Base-by-base conservation (phyloP, 306 rosid species). In the Fagus sylvatica region DNA sequence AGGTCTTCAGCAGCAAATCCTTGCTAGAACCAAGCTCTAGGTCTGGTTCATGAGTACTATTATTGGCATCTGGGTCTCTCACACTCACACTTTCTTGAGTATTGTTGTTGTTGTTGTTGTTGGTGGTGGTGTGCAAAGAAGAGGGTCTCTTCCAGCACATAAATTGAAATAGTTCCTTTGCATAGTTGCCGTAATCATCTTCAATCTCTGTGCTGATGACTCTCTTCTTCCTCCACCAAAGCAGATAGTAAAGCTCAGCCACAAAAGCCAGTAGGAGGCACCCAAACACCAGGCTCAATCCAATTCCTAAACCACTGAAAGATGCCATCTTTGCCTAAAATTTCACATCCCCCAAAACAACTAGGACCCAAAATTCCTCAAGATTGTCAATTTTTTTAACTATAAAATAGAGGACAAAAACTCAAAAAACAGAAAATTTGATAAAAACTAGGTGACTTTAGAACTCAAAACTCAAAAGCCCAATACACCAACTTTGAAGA, bases 191-290 rank as follows among this genome's bases (percentile, higher is more conserved):
- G 32, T 82, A 78, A 71, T 81, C 89, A 69, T 79, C 86, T 56
- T 80, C 92, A 78, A 83, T 85, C 82, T 88, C 93, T 65, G 84
- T 10, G 72, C 73, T 75, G 32, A 80, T 59, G 76, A 82, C 86
- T 83, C 86, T 87, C 80, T 79, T 90, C 60, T 87, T 89, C 82
- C 83, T 87, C 96, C 97, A 90, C 88, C 97, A 94, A 57, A 94
- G 71, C 81, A 91, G 69, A 68, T 91, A 94, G 90, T 85, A 94
- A 57, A 94, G 87, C 81, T 91, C 93, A 1, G 94, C 97, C 72
- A 88, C 82, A 40, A 90, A 69, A 53, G 84, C 92, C 41, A 92
- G 70, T 3, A 90, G 77, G 36, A 94, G 88, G 48, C 79, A 89
- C 74, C 94, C 96, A 81, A 91, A 90, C 0, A 91, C 94, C 69